phyloP scores from a whole-genome alignment of 1,284 basidiomycete species.

The Trichosporon sp. region DNA sequence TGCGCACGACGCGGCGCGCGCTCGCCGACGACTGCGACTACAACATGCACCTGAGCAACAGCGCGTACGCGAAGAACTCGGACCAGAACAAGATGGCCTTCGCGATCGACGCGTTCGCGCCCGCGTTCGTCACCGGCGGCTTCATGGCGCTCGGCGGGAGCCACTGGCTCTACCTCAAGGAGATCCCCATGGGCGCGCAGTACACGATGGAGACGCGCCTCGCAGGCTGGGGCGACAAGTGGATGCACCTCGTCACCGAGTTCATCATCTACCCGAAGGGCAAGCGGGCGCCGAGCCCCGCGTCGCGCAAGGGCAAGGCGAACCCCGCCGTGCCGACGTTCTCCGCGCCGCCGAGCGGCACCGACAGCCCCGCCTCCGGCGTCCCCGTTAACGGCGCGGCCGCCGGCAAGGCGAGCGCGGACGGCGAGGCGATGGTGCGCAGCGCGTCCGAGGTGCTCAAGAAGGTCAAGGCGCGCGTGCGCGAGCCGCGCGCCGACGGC shows the following conservation, averaged over 20 bases:
- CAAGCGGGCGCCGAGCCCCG: conserved; percentile 49
- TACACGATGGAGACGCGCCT: conserved; percentile 68
- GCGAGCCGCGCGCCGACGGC: conserved; percentile 41
- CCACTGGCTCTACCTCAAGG: conserved; percentile 68
- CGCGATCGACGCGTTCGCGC: conserved; percentile 57
- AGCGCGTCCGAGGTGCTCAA: conserved; percentile 11
- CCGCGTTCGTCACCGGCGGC: conserved; percentile 61
- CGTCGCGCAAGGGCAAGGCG: conserved; percentile 15
- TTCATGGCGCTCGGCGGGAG: conserved; percentile 68
- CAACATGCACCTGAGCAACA: conserved; percentile 49
- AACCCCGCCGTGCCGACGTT: conserved; percentile 8
- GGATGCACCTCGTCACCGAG: conserved; percentile 64
- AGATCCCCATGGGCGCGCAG: conserved; percentile 66
- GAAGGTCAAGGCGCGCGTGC: conserved; percentile 14
- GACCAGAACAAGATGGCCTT: conserved; percentile 56
- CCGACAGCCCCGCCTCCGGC: conserved; percentile 15
- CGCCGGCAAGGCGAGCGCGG: background rate
- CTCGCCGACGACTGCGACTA: conserved; percentile 49
- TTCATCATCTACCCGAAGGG: conserved; percentile 60
- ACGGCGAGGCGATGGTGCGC: background rate
- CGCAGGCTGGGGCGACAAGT: conserved; percentile 77
- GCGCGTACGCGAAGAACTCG: conserved; percentile 51
- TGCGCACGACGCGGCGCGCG: conserved; percentile 30
- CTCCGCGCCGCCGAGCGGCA: conserved; percentile 13
- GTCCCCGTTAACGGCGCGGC: conserved; percentile 5